phyloP scores from a whole-genome alignment of 345 rosid species.

The Brassica rapa region DNA sequence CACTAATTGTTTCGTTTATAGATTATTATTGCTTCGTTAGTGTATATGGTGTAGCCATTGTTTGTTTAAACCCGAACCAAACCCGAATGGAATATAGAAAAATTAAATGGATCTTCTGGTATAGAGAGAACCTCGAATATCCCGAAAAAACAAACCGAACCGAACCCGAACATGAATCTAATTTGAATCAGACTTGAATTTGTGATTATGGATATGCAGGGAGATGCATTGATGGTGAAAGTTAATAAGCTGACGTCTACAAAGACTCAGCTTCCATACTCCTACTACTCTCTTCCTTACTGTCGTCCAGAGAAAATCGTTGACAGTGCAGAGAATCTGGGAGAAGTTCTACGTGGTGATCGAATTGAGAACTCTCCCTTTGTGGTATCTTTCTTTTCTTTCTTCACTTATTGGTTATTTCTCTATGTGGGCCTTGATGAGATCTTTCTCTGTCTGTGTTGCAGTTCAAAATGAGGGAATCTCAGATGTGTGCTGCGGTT shows the following conservation, averaged over 20 bases:
- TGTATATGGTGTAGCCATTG: not conserved
- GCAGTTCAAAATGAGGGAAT: conserved; percentile 89
- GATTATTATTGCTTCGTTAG: not conserved
- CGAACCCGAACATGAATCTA: not conserved
- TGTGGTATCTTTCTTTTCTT: conserved; percentile 44
- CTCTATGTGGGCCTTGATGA: not conserved
- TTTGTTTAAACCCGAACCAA: not conserved
- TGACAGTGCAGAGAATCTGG: conserved; percentile 91
- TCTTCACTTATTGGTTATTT: not conserved
- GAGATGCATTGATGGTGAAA: conserved; percentile 79
- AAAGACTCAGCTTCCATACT: conserved; percentile 91
- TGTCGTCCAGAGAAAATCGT: conserved; percentile 64
- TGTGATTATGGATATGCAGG: conserved; percentile 44
- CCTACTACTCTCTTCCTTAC: conserved; percentile 72
- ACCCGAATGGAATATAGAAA: not conserved
- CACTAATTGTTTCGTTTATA: not conserved
- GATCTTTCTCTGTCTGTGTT: not conserved
- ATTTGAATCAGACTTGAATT: not conserved
- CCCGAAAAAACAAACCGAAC: not conserved
- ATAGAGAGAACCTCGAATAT: too few species aligned
- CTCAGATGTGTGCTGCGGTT: conserved; percentile 60
- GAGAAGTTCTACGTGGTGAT: conserved; percentile 94
- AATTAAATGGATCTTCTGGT: too few species aligned
- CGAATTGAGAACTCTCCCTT: conserved; percentile 89
- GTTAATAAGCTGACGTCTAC: conserved; percentile 89